Conservation (phyloP, 2,329 filamentous ascomycete genomes). For the Ceratocystis harringtonii region DNA sequence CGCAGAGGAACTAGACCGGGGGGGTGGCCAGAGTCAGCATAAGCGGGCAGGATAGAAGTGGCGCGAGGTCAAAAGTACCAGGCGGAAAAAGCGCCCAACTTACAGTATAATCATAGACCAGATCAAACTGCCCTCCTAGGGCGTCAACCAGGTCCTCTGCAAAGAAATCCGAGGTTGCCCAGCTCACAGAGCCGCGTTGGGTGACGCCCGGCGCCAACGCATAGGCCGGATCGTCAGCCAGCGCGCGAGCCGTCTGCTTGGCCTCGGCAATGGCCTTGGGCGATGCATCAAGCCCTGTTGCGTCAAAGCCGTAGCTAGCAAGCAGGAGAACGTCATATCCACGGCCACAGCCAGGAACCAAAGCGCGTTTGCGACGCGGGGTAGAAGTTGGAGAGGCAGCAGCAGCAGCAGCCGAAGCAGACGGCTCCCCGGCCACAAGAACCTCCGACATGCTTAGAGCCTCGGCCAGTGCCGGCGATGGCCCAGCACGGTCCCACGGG, state of each 20-base stretch:
- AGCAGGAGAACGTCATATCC: slow-evolving; percentile 71
- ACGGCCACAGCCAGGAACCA: slow-evolving; percentile 69
- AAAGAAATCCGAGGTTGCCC: slow-evolving; percentile 54
- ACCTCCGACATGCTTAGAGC: slow-evolving; percentile 26
- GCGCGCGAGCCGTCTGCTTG: slow-evolving; percentile 27
- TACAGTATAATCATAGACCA: slow-evolving; percentile 51
- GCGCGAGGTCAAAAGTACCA: background rate
- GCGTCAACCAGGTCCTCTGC: slow-evolving; percentile 38
- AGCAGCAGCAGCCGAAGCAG: slow-evolving; percentile 34
- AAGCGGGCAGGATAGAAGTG: too few species aligned
- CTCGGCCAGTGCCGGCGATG: slow-evolving; percentile 40
- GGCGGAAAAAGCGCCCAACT: slow-evolving; percentile 18
- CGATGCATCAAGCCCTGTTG: slow-evolving; percentile 57
- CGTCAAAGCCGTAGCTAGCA: slow-evolving; percentile 60
- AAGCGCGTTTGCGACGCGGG: slow-evolving; percentile 31
- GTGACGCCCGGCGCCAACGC: slow-evolving; percentile 26
- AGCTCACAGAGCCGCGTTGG: slow-evolving; percentile 37
- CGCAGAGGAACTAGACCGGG: slow-evolving; percentile 42
- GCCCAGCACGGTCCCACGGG: slow-evolving; percentile 43
- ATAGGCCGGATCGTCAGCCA: slow-evolving; percentile 31
- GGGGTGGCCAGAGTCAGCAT: background rate
- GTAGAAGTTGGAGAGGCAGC: slow-evolving; percentile 41
- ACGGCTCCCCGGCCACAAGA: slow-evolving; percentile 17
- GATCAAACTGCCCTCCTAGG: slow-evolving; percentile 42
- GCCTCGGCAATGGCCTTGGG: slow-evolving; percentile 32